phyloP scores from a whole-genome alignment of 345 rosid genomes.

The Erucastrum elatum region DNA sequence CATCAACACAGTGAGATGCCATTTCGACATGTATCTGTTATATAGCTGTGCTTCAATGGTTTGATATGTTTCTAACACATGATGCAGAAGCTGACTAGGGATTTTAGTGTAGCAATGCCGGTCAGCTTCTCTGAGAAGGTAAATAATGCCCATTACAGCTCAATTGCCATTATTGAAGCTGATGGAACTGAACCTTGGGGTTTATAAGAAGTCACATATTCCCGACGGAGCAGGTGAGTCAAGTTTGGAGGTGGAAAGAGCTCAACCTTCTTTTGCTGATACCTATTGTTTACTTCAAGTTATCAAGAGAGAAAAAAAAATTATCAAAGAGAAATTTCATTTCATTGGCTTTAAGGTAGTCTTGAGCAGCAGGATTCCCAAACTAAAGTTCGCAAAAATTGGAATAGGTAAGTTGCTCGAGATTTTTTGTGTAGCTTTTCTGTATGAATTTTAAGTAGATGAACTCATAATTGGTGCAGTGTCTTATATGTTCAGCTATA shows the following conservation, averaged over 20 bases:
- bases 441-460: neutral
- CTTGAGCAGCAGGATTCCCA: neutral
- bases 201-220: conserved; percentile 89
- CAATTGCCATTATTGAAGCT: conserved; percentile 80
- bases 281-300: conserved; percentile 42
- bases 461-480: conserved; percentile 7
- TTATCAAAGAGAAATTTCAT: too few relatives aligned
- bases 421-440: neutral
- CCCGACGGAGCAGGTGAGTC: conserved; percentile 90
- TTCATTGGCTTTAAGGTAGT: conserved; percentile 92
- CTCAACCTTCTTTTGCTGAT: conserved; percentile 15
- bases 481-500: conserved; percentile 53
- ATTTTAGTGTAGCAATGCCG: conserved; percentile 80
- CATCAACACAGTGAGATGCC: neutral
- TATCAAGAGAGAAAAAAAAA: conserved; percentile 97
- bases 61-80: conserved; percentile 39
- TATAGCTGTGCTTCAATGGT: neutral
- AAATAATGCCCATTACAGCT: conserved; percentile 87
- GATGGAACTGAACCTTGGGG: conserved; percentile 89
- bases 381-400: conserved; percentile 78
- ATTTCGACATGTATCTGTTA: neutral
- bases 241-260: conserved; percentile 10
- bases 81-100: conserved; percentile 84
- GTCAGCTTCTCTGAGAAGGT: conserved; percentile 96
- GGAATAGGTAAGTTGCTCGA: conserved; percentile 68